phyloP scores from a whole-genome alignment of 2,329 filamentous ascomycete genomes.

The Arthrobotrys conoides region DNA sequence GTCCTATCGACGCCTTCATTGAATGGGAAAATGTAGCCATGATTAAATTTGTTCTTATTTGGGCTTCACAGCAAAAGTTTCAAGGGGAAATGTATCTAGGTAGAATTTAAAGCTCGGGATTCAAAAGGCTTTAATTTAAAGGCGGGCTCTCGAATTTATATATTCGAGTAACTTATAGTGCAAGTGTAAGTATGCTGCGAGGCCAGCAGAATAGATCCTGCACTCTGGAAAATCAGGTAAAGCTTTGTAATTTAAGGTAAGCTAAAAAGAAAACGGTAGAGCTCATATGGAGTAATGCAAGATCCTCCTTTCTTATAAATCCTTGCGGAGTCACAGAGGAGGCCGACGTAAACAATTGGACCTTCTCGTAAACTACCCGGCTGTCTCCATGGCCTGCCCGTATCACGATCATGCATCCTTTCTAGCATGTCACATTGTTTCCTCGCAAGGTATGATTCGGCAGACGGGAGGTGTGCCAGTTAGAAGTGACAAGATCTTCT shows the following conservation, averaged over 20 bases:
- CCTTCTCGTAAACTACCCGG: constrained; percentile 4
- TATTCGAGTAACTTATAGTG: background rate
- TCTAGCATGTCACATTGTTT: constrained; percentile 46
- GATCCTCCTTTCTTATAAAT: constrained; percentile 26
- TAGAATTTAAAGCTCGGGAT: too few species aligned
- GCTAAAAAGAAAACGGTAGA: constrained; percentile 10
- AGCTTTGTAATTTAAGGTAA: constrained; percentile 2
- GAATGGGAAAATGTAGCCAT: constrained; percentile 52
- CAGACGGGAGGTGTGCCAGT: constrained; percentile 42
- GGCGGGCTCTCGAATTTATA: background rate
- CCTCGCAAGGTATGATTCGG: constrained; percentile 21
- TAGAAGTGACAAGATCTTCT: constrained; percentile 29
- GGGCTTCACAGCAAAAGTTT: background rate
- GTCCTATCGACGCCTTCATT: constrained; percentile 38
- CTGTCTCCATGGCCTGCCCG: constrained; percentile 27
- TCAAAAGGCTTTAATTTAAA: too few species aligned
- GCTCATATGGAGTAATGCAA: constrained; percentile 12
- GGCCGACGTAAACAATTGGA: background rate
- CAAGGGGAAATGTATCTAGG: background rate
- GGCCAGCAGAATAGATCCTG: constrained; percentile 14
- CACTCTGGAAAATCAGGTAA: constrained; percentile 10
- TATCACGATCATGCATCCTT: constrained; percentile 48
- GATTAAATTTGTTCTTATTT: background rate
- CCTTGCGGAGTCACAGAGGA: constrained; percentile 28
- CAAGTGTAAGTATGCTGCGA: constrained; percentile 3